Evolutionary conservation across 2,329 filamentous ascomycete species (phyloP).

Genomic region (Trichoderma aggressivum): DNA sequence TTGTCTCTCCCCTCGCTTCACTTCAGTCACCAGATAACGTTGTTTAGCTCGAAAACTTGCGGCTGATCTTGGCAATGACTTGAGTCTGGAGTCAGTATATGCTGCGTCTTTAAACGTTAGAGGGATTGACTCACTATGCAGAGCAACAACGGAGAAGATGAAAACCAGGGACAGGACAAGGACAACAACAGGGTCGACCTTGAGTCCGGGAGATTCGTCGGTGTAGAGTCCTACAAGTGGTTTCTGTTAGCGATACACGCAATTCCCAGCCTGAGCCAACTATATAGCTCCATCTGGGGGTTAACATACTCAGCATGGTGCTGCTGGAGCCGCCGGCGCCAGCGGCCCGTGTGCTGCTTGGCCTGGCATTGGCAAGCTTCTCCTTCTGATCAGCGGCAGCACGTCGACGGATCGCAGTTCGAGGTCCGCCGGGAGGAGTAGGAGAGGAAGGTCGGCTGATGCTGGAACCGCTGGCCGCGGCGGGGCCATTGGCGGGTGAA

Average conservation of each 20-base stretch:
- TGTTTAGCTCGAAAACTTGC: slow-evolving; percentile 70
- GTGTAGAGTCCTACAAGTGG: slow-evolving; percentile 75
- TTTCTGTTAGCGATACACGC: not conserved
- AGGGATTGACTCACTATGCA: slow-evolving; percentile 72
- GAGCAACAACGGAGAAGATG: slow-evolving; percentile 96
- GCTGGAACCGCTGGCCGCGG: slow-evolving; percentile 63
- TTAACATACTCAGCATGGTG: slow-evolving; percentile 88
- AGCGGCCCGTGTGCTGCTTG: slow-evolving; percentile 86
- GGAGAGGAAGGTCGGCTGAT: slow-evolving; percentile 80
- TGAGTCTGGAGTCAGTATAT: slow-evolving; percentile 23
- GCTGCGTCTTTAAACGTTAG: not conserved
- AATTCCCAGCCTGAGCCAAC: not conserved
- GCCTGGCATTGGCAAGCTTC: slow-evolving; percentile 89
- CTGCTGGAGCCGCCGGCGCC: slow-evolving; percentile 94
- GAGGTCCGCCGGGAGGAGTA: slow-evolving; percentile 85
- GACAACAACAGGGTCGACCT: slow-evolving; percentile 97
- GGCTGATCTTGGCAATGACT: slow-evolving; percentile 96
- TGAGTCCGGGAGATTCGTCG: slow-evolving; percentile 93
- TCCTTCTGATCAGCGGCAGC: slow-evolving; percentile 97
- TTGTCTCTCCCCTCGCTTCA: not conserved
- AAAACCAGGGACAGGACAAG: slow-evolving; percentile 95
- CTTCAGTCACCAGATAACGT: not conserved
- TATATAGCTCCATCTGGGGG: not conserved
- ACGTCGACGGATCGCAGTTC: slow-evolving; percentile 91
- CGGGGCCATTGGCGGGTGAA: slow-evolving; percentile 56